A percentile compares a stretch with the other conserved stretches of the same genome.
Conservation (phyloP, 208 protist genomes). For the Vickermania ingenoplastis region DNA sequence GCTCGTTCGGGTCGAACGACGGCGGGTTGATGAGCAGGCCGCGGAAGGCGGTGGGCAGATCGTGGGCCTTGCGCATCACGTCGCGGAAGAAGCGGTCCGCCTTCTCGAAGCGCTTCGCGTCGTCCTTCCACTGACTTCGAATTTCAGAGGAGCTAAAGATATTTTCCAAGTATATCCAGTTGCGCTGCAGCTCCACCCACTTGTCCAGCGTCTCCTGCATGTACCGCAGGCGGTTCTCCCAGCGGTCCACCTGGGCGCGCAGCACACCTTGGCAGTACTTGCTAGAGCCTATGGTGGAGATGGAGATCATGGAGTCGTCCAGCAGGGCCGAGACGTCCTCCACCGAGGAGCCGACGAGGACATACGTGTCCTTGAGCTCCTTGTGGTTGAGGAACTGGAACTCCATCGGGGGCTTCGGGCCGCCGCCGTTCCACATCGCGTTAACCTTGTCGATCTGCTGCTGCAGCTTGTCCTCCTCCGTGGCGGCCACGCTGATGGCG, state of each 20-base stretch:
- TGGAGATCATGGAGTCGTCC: constrained; percentile 86
- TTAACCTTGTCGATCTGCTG: constrained; percentile 94
- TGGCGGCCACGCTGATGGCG: constrained; percentile 89
- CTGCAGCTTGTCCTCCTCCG: constrained; percentile 95
- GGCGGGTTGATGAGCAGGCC: constrained; percentile 83
- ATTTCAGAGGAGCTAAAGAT: constrained; percentile 96
- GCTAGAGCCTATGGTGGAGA: constrained; percentile 90
- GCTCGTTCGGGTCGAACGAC: constrained; percentile 47
- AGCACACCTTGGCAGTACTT: constrained; percentile 89
- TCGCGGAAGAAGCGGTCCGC: constrained; percentile 93
- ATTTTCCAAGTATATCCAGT: constrained; percentile 96
- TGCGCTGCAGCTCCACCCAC: constrained; percentile 93
- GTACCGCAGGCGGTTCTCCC: constrained; percentile 90
- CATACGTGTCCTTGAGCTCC: constrained; percentile 89
- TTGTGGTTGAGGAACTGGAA: constrained; percentile 92
- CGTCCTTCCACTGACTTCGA: constrained; percentile 93
- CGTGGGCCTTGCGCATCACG: constrained; percentile 90
- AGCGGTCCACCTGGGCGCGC: constrained; percentile 90
- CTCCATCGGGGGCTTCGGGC: constrained; percentile 86
- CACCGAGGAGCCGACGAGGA: constrained; percentile 79
- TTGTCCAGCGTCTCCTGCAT: constrained; percentile 91
- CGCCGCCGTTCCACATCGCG: constrained; percentile 85
- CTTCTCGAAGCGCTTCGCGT: constrained; percentile 91
- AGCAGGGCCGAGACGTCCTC: constrained; percentile 91
- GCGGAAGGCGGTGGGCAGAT: constrained; percentile 84